phyloP scores from a whole-genome alignment of 768 basidiomycete genomes.

The Clavulina sp. region DNA sequence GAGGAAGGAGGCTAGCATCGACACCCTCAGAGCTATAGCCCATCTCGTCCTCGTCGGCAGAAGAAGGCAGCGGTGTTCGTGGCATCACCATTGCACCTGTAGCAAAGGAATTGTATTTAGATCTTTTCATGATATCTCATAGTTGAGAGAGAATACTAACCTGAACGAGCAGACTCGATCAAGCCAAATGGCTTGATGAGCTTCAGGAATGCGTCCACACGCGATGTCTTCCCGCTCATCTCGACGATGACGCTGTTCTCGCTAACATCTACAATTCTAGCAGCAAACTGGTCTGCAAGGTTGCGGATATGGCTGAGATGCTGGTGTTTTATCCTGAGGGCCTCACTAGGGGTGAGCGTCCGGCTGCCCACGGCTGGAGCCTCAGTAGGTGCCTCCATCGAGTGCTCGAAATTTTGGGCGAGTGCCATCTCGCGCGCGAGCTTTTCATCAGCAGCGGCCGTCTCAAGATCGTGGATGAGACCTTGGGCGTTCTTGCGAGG shows the following conservation, averaged over 20 bases:
- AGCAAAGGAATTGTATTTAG: background rate
- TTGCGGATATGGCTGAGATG: slow-evolving; percentile 75
- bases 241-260: slow-evolving; percentile 93
- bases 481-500: slow-evolving; percentile 27
- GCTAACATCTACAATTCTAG: slow-evolving; percentile 84
- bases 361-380: slow-evolving; percentile 16
- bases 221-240: slow-evolving; percentile 76
- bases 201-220: slow-evolving; percentile 85
- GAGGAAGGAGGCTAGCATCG: slow-evolving; percentile 85
- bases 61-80: slow-evolving; percentile 62
- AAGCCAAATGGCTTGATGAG: slow-evolving; percentile 89
- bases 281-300: slow-evolving; percentile 77
- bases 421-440: slow-evolving; percentile 52
- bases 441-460: slow-evolving; percentile 23
- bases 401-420: slow-evolving; percentile 61
- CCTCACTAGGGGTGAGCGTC: slow-evolving; percentile 55
- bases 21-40: slow-evolving; percentile 40
- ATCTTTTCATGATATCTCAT: background rate
- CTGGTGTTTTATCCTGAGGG: slow-evolving; percentile 74
- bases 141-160: slow-evolving; percentile 26
- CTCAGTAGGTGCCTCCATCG: slow-evolving; percentile 23
- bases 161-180: slow-evolving; percentile 86
- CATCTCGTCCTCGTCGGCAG: slow-evolving; percentile 32
- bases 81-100: slow-evolving; percentile 97
- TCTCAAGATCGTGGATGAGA: slow-evolving; percentile 4